Evolutionary conservation across 2,329 filamentous ascomycete species (phyloP).

Genomic region (Trichoderma sp.): DNA sequence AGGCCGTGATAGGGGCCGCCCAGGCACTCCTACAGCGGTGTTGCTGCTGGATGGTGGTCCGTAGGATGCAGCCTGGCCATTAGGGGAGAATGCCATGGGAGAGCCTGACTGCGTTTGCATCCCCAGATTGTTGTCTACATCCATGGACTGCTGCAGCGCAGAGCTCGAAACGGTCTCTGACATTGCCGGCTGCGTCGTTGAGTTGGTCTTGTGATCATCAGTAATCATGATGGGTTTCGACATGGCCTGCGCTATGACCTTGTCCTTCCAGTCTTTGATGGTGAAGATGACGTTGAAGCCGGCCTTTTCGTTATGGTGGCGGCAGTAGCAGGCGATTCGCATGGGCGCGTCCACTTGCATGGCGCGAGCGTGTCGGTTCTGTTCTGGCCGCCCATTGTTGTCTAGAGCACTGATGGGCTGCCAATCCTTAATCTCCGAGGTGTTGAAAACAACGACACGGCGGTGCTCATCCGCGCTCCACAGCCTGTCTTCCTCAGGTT

Average conservation of each 20-base stretch:
- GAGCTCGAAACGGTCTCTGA: constrained; percentile 34
- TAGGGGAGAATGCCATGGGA: constrained; percentile 58
- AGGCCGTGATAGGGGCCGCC: constrained; percentile 64
- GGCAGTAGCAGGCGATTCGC: constrained; percentile 96
- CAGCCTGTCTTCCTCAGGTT: constrained; percentile 85
- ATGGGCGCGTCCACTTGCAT: constrained; percentile 85
- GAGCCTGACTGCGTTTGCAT: constrained; percentile 34
- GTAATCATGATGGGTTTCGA: constrained; percentile 94
- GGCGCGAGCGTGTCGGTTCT: constrained; percentile 57
- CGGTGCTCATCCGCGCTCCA: constrained; percentile 81
- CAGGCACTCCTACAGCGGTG: constrained; percentile 31
- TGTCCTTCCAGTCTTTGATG: constrained; percentile 76
- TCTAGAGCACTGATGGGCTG: constrained; percentile 58
- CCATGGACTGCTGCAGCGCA: constrained; percentile 30
- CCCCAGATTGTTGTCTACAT: constrained; percentile 41
- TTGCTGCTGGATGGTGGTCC: constrained; percentile 37
- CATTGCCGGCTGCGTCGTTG: constrained; percentile 36
- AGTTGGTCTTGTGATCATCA: constrained; percentile 91
- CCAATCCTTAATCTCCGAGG: constrained; percentile 83
- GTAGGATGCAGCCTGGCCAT: constrained; percentile 42
- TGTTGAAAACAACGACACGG: constrained; percentile 89
- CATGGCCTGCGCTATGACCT: constrained; percentile 79
- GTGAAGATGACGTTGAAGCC: constrained; percentile 95
- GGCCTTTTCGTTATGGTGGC: constrained; percentile 90
- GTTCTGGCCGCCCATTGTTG: constrained; percentile 46